Evolutionary conservation across 2,329 filamentous ascomycete species (phyloP).

Genomic region (Talaromyces piceae): DNA sequence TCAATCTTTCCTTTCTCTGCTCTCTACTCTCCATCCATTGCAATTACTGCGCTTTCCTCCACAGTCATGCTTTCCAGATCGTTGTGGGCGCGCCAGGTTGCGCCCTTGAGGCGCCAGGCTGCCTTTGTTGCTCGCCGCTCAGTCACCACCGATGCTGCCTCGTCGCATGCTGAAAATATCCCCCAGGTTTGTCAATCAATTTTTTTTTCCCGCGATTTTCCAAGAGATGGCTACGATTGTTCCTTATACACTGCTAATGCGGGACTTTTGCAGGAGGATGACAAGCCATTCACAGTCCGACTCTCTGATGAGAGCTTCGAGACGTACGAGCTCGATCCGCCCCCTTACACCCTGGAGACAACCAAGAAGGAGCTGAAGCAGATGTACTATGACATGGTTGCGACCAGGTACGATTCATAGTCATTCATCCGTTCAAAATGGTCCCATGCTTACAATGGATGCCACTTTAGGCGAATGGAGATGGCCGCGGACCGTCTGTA

Average conservation of each 20-base stretch:
- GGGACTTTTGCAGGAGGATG: conserved; percentile 70
- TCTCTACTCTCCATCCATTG: conserved; percentile 7
- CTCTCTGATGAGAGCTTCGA: conserved; percentile 99
- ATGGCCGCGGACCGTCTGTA: conserved; percentile 98
- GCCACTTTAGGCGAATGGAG: conserved; percentile 86
- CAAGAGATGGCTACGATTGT: no score
- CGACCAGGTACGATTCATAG: conserved; percentile 62
- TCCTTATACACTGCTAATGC: no score
- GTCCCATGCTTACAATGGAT: background rate
- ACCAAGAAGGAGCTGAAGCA: conserved; percentile 98
- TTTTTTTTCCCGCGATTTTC: conserved; percentile 2
- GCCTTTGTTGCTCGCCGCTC: conserved; percentile 52
- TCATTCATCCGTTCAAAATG: conserved; percentile 1
- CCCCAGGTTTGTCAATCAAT: conserved; percentile 45
- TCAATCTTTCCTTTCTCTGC: background rate
- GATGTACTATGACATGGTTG: conserved; percentile 99
- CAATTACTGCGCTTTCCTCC: conserved; percentile 12
- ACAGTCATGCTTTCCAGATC: conserved; percentile 63
- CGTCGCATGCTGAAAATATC: conserved; percentile 77
- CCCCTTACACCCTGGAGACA: conserved; percentile 81
- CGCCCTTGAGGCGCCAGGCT: conserved; percentile 47
- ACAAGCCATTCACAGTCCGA: conserved; percentile 83
- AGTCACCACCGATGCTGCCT: conserved; percentile 94
- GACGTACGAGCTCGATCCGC: conserved; percentile 97
- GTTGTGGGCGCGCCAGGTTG: conserved; percentile 54